phyloP scores from a whole-genome alignment of 768 basidiomycete genomes.

The Nidularia pulvinata region DNA sequence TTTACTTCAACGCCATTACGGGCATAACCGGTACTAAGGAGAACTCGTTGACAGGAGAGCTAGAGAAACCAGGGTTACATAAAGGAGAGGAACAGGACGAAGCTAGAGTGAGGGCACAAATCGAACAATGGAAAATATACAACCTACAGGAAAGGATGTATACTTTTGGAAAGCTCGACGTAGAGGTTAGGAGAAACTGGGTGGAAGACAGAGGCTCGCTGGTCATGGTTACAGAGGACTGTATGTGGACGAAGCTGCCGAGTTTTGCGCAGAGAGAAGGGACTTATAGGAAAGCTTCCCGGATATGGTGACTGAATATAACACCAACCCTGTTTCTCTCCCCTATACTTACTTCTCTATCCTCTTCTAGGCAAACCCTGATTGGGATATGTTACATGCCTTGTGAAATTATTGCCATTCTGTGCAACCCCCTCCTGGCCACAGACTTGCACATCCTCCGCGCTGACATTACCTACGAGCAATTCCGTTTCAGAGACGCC shows the following conservation, averaged over 20 bases:
- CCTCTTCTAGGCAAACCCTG: constrained; percentile 5
- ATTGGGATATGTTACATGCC: constrained; percentile 22
- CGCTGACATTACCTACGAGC: constrained; percentile 36
- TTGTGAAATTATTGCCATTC: constrained; percentile 18
- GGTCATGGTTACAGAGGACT: constrained; percentile 32
- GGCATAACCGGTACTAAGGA: constrained; percentile 3
- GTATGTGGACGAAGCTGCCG: constrained; percentile 31
- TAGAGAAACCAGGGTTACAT: constrained; percentile 6
- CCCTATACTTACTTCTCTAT: too few species aligned
- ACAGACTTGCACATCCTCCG: constrained; percentile 32
- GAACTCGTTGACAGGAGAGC: constrained; percentile 1
- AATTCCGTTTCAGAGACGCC: constrained; percentile 41
- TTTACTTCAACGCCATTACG: constrained; percentile 21
- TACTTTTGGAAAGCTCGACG: constrained; percentile 31
- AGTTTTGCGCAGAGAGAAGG: constrained; percentile 8
- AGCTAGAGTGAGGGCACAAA: constrained; percentile 21
- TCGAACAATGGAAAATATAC: constrained; percentile 32
- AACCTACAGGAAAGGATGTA: constrained; percentile 33
- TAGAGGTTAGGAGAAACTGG: constrained; percentile 37
- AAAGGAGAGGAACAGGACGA: constrained; percentile 21
- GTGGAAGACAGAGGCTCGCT: constrained; percentile 31
- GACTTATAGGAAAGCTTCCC: not conserved
- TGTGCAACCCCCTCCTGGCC: constrained; percentile 24
- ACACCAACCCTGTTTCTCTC: too few species aligned
- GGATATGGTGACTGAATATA: not conserved